These are phyloP conservation scores for Rhododendron kiyosumense DNA, from an alignment of 148 eudicot species.

Conservation along the genomic window DNA sequence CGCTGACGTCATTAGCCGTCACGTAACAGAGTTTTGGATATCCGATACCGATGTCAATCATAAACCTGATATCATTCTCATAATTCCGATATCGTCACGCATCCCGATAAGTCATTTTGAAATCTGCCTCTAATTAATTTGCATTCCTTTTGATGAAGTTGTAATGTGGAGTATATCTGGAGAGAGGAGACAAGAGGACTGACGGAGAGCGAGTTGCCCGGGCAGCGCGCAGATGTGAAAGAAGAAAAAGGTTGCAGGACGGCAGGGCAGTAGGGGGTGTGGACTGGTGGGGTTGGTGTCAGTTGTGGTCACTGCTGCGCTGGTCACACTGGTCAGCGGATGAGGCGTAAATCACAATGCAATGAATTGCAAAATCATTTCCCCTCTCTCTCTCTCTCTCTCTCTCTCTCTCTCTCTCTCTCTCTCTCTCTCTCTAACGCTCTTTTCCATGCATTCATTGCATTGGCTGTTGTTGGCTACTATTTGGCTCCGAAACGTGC, in stretches of 20 bases:
- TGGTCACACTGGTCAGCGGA: conserved; percentile 26
- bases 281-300: not conserved
- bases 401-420: not conserved
- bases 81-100: no score
- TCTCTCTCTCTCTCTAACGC: not conserved
- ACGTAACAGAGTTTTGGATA: not conserved
- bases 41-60: not conserved
- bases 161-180: no score
- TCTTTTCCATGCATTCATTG: not conserved
- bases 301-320: not conserved
- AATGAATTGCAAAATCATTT: conserved; percentile 80
- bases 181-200: not conserved
- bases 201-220: not conserved
- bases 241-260: conserved; percentile 8
- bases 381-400: not conserved
- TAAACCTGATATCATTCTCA: no score
- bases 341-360: conserved; percentile 42
- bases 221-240: conserved; percentile 3
- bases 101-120: no score
- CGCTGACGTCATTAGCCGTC: no score
- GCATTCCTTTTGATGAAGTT: no score
- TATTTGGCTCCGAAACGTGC: not conserved
- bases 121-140: not conserved
- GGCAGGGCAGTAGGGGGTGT: not conserved
- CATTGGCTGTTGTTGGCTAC: not conserved